Evolutionary conservation across 805 yeast genomes (phyloP).

Genomic region (Lipomyces lipofer): DNA sequence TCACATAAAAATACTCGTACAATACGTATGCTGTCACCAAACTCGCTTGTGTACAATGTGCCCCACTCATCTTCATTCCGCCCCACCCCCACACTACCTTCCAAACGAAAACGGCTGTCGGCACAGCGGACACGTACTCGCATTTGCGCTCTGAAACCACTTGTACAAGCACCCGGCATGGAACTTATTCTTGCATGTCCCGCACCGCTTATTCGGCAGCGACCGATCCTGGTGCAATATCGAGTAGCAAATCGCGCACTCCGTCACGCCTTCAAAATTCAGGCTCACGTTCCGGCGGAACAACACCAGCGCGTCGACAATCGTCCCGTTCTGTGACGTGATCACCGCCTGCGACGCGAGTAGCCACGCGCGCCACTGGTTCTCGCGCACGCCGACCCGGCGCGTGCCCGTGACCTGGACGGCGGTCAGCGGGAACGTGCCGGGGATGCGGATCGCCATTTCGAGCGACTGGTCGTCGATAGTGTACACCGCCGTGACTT

Average conservation of each 20-base stretch:
- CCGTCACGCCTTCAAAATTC: slow-evolving; percentile 92
- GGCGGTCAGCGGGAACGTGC: slow-evolving; percentile 72
- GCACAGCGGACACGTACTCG: slow-evolving; percentile 93
- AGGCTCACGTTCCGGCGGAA: slow-evolving; percentile 73
- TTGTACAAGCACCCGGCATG: slow-evolving; percentile 94
- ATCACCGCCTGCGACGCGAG: slow-evolving; percentile 85
- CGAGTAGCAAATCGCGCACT: slow-evolving; percentile 95
- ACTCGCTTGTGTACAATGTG: no score
- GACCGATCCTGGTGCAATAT: slow-evolving; percentile 87
- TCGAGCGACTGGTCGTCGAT: slow-evolving; percentile 89
- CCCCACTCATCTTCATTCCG: no score
- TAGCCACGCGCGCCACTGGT: slow-evolving; percentile 93
- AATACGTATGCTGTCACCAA: no score
- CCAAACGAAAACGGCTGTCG: slow-evolving; percentile 44
- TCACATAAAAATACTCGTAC: no score
- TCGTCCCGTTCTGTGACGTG: slow-evolving; percentile 53
- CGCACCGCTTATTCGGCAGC: slow-evolving; percentile 82
- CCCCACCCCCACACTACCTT: no score
- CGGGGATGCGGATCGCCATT: slow-evolving; percentile 71
- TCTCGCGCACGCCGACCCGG: slow-evolving; percentile 85
- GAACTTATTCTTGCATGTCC: slow-evolving; percentile 89
- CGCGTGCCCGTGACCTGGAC: slow-evolving; percentile 75
- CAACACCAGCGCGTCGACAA: slow-evolving; percentile 64
- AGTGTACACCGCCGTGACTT: slow-evolving; percentile 67
- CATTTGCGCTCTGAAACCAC: slow-evolving; percentile 95